Conservation (phyloP, 1,284 basidiomycete genomes). For the Gomphus bonarii region DNA sequence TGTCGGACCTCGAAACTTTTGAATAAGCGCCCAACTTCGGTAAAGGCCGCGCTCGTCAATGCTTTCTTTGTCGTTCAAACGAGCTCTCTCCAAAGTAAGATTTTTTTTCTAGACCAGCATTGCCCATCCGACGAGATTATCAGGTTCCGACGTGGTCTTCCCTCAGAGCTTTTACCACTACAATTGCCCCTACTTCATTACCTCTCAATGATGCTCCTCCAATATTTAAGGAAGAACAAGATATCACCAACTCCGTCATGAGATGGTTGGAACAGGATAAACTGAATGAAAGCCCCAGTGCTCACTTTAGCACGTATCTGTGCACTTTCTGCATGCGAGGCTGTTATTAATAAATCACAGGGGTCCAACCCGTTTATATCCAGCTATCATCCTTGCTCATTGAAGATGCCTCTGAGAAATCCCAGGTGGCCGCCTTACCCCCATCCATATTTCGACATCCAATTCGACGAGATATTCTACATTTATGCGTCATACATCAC, state of each 20-base stretch:
- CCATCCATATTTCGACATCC: constrained; percentile 80
- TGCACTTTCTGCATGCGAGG: too few species aligned
- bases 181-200: too few species aligned
- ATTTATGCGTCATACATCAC: constrained; percentile 87
- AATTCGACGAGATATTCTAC: constrained; percentile 86
- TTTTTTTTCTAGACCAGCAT: background rate
- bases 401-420: constrained; percentile 25
- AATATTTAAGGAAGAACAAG: background rate
- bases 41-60: background rate
- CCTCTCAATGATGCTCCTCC: background rate
- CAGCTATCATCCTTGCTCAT: constrained; percentile 17
- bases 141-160: background rate
- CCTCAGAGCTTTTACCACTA: background rate
- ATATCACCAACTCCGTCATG: background rate
- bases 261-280: background rate
- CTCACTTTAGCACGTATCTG: background rate
- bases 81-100: background rate
- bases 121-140: background rate
- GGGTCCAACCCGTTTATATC: constrained; percentile 29
- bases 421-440: constrained; percentile 63
- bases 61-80: background rate
- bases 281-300: background rate
- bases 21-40: background rate
- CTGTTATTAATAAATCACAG: constrained; percentile 18
- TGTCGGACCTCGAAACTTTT: background rate